Percentiles rank a stretch among this genome's conserved stretches.
Conservation (phyloP, 225 moss, liverwort and hornwort genomes). For the Anthoceros angustus region DNA sequence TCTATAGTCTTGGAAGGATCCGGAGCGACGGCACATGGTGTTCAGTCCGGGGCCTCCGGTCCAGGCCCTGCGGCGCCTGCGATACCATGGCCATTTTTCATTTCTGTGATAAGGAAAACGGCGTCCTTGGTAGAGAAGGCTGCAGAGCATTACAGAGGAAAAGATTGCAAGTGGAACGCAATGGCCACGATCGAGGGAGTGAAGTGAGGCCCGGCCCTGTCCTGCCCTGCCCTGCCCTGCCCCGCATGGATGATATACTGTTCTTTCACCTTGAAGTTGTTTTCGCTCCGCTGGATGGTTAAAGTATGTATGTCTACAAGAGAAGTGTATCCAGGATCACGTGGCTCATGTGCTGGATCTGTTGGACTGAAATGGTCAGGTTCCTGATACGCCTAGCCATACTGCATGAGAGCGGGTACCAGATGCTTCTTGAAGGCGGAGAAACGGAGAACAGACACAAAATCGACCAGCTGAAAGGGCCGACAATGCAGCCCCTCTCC, state of each 20-base stretch:
- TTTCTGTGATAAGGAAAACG: conserved; percentile 79
- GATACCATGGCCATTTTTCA: conserved; percentile 64
- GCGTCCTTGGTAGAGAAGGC: conserved; percentile 86
- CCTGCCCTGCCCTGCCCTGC: no score
- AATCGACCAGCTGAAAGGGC: conserved; percentile 10
- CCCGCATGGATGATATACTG: no score
- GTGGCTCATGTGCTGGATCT: neutral
- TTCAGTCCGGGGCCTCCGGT: neutral
- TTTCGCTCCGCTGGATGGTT: neutral
- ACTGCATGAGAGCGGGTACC: conserved; percentile 53
- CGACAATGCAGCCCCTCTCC: no score
- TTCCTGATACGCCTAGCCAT: conserved; percentile 59
- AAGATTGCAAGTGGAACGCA: conserved; percentile 78
- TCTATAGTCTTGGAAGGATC: conserved; percentile 18
- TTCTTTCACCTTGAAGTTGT: neutral
- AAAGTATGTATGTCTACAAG: neutral
- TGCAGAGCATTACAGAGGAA: conserved; percentile 69
- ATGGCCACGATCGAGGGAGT: conserved; percentile 82
- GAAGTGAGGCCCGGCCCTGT: no score
- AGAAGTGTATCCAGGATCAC: neutral
- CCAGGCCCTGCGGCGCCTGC: conserved; percentile 15
- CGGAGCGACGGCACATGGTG: conserved; percentile 11
- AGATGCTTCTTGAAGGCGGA: conserved; percentile 81
- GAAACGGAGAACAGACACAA: conserved; percentile 45
- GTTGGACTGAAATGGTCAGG: conserved; percentile 24